Conservation (phyloP, 768 basidiomycete species). For the Tricholoma bakamatsutake region DNA sequence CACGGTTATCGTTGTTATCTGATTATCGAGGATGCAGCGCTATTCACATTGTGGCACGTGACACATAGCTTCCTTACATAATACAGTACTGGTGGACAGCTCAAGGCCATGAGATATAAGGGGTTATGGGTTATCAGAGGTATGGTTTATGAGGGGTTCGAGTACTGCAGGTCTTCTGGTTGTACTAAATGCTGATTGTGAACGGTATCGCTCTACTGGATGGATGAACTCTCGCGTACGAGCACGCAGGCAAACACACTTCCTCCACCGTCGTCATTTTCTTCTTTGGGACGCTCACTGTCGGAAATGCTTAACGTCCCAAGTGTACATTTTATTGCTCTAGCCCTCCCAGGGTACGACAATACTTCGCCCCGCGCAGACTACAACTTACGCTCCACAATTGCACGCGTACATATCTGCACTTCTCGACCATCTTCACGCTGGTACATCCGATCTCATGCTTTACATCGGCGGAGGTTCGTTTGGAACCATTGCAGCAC, state of each 20-base stretch:
- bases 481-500: slow-evolving; percentile 39
- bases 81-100: no score
- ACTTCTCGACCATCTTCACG: slow-evolving; percentile 36
- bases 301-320: slow-evolving; percentile 23
- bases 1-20: no score
- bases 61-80: no score
- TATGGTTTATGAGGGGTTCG: no score
- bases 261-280: slow-evolving; percentile 35
- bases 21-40: no score
- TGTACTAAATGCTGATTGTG: not conserved
- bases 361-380: slow-evolving; percentile 27
- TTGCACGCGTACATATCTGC: slow-evolving; percentile 32
- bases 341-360: slow-evolving; percentile 46
- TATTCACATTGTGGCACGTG: no score
- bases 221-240: slow-evolving; percentile 35
- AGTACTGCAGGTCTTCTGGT: no score
- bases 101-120: no score
- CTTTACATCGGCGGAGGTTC: slow-evolving; percentile 43
- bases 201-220: slow-evolving; percentile 14
- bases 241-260: slow-evolving; percentile 26
- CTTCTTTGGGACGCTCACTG: slow-evolving; percentile 34
- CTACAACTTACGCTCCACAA: slow-evolving; percentile 26
- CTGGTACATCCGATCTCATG: slow-evolving; percentile 24
- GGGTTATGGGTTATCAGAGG: no score
- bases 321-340: slow-evolving; percentile 29